phyloP scores from a whole-genome alignment of 371 early-diverging fungal genomes.

The Saksenaea vasiformis region DNA sequence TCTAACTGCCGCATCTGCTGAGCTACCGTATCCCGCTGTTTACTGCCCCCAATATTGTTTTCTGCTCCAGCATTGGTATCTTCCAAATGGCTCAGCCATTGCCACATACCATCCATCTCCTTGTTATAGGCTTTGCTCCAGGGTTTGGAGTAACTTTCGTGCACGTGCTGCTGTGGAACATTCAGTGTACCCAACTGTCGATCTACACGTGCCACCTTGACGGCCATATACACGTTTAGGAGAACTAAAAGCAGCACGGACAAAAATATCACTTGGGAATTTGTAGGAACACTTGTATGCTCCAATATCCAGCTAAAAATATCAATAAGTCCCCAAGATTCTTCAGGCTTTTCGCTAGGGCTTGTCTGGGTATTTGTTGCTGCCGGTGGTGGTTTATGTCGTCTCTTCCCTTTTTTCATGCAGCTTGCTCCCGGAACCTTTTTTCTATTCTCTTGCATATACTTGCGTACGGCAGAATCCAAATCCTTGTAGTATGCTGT shows the following conservation, averaged over 20 bases:
- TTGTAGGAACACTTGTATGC: conserved; percentile 9
- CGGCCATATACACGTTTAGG: conserved; percentile 38
- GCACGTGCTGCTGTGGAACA: not conserved
- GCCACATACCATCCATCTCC: not conserved
- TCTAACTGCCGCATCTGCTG: not conserved
- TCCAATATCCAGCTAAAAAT: conserved; percentile 11
- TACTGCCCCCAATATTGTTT: conserved; percentile 2
- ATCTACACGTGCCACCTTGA: conserved; percentile 35
- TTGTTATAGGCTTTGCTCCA: not conserved
- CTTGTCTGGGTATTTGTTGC: not conserved
- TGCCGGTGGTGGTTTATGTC: conserved; percentile 6
- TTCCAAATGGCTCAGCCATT: not conserved
- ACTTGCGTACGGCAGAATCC: conserved; percentile 41
- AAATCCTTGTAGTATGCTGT: conserved; percentile 56
- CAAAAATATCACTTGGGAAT: conserved; percentile 26
- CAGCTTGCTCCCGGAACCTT: conserved; percentile 4
- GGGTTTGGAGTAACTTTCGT: not conserved
- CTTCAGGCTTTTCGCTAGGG: not conserved
- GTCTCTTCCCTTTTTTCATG: conserved; percentile 7
- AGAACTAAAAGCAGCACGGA: conserved; percentile 32
- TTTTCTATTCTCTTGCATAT: conserved; percentile 11
- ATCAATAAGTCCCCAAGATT: not conserved
- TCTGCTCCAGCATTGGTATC: not conserved
- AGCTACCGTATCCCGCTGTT: conserved; percentile 10
- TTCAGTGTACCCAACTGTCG: conserved; percentile 14